Conservation (phyloP, 2,329 filamentous ascomycete species). For the Aspergillus sp. region DNA sequence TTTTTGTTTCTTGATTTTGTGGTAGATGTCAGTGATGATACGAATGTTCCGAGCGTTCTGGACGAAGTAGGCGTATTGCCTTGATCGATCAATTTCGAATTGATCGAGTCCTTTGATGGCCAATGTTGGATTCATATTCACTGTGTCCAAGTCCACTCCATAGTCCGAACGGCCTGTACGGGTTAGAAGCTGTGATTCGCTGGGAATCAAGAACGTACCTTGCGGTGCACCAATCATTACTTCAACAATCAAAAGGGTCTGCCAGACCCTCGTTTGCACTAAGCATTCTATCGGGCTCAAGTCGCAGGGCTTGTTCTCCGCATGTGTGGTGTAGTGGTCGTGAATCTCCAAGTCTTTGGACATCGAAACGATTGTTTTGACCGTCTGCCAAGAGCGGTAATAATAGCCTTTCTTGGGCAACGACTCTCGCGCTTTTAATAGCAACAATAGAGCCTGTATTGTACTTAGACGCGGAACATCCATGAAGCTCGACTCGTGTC, state of each 20-base stretch:
- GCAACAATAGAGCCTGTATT: conserved; percentile 80
- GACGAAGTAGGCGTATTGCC: conserved; percentile 80
- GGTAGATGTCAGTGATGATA: conserved; percentile 71
- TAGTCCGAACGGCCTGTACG: conserved; percentile 70
- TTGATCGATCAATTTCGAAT: conserved; percentile 71
- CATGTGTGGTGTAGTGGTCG: conserved; percentile 79
- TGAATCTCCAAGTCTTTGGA: conserved; percentile 86
- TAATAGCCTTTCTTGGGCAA: conserved; percentile 92
- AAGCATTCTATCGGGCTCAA: conserved; percentile 71
- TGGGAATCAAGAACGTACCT: conserved; percentile 54
- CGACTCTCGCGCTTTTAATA: conserved; percentile 89
- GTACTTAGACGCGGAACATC: conserved; percentile 88
- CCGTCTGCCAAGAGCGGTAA: conserved; percentile 94
- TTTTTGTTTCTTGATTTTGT: conserved; percentile 68
- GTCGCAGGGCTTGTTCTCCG: conserved; percentile 67
- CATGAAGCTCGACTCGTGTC: conserved; percentile 90
- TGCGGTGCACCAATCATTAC: conserved; percentile 92
- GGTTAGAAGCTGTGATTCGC: conserved; percentile 13
- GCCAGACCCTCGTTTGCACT: conserved; percentile 85
- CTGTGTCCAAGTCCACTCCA: conserved; percentile 68
- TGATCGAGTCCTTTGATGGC: conserved; percentile 67
- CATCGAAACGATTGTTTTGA: conserved; percentile 90
- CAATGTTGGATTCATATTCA: conserved; percentile 69
- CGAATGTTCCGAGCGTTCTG: conserved; percentile 75
- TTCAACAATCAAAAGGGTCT: conserved; percentile 80